Base-by-base conservation (phyloP, 176 grass and related monocot species). In the Aegilops tauschii region DNA sequence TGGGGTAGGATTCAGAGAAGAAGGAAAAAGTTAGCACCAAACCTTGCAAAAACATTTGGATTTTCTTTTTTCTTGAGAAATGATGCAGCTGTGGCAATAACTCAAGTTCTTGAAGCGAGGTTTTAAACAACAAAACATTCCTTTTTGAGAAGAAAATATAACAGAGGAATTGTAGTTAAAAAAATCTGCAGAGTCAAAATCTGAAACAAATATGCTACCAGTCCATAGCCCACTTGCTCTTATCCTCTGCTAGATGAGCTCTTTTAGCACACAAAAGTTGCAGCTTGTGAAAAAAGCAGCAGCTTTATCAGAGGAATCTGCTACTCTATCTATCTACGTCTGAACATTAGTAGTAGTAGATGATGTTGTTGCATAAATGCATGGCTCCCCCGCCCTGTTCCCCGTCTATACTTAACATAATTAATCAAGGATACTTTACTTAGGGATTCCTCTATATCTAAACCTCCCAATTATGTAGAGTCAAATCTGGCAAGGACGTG, bases 401-500 rank as follows among this genome's bases (percentile, higher is more conserved):
- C 52, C 29, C 36, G 17, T 30, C 25, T 45, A 76, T 67, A 20
- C 28, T 74, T 45, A 74, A 28, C 12, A 49, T 21, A 8, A 49
- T 35, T 14, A 12, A 65, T 25, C 30, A 71, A 50, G 28, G 73
- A 49, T 27, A 21, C 14, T 83, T 25, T n/a, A 30, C 42, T 6
- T 30, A 32, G 17, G 3, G 18, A 64, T n/a, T 52, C 49, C 17
- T 29, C 12, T 49, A 16, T 34, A 68, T 61, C 72, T 20, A 62
- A 84, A 65, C 71, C 71, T 36, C 83, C 71, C 59, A 56, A 11
- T 17, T 23, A 73, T 27, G 34, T 7, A 17, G 31, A 69, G n/a
- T 34, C 79, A 65, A 90, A 90, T 90, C 65, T 83, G 9, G 9
- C 45, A 83, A 73, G 61, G 1, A 34, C 18, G 2, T 42, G 6